Evolutionary conservation across 208 protist species (phyloP).

Genomic region (Leishmania guyanensis): DNA sequence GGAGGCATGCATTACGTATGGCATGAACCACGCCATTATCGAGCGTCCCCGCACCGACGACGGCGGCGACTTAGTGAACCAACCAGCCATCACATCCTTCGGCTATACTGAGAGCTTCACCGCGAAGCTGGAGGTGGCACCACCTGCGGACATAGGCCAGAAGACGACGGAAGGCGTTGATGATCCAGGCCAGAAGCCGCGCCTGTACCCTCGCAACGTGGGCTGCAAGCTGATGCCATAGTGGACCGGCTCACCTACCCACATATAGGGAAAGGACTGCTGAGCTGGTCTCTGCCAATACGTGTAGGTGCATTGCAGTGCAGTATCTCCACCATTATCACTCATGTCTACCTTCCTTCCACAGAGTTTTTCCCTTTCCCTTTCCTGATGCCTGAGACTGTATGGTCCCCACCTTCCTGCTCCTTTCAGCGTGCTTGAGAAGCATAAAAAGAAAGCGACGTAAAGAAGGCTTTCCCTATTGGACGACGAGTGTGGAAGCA

Average conservation of each 20-base stretch:
- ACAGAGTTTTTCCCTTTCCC: background rate
- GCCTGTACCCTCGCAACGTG: slow-evolving; percentile 83
- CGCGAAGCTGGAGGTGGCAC: slow-evolving; percentile 82
- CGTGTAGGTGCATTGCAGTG: background rate
- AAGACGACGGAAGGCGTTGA: slow-evolving; percentile 84
- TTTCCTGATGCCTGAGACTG: background rate
- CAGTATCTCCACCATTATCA: background rate
- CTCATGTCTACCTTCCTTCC: background rate
- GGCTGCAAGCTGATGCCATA: slow-evolving; percentile 90
- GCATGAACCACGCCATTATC: slow-evolving; percentile 88
- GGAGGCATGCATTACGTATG: slow-evolving; percentile 90
- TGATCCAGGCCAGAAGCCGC: slow-evolving; percentile 87
- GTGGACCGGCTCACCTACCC: background rate
- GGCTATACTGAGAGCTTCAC: slow-evolving; percentile 89
- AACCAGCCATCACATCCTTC: slow-evolving; percentile 87
- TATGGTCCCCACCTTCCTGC: background rate
- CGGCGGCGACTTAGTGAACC: slow-evolving; percentile 87
- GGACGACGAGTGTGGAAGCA: background rate
- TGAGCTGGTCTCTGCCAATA: background rate
- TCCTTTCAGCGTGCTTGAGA: background rate
- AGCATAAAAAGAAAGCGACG: background rate
- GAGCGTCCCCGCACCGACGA: slow-evolving; percentile 85
- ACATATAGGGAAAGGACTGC: background rate
- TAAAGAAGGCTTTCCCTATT: background rate
- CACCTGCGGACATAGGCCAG: slow-evolving; percentile 86